Conservation (phyloP, 2,329 filamentous ascomycete species). For the Alternaria angustiovoidea region DNA sequence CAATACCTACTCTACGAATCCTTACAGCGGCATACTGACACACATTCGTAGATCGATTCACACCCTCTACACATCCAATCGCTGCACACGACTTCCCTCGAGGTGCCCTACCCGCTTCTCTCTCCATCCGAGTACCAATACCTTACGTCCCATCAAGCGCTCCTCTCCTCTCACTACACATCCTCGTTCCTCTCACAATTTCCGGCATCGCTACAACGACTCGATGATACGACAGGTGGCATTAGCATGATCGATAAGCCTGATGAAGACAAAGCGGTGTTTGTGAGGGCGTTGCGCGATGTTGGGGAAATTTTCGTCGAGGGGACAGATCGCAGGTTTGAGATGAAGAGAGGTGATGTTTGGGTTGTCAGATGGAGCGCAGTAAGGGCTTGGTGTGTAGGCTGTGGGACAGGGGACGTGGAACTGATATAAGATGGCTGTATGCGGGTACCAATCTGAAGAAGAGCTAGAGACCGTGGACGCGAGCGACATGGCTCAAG, state of each 20-base stretch:
- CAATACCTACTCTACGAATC: too few relatives aligned
- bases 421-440: conserved; percentile 59
- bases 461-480: background rate
- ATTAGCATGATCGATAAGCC: conserved; percentile 92
- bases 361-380: conserved; percentile 67
- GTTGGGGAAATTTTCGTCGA: conserved; percentile 63
- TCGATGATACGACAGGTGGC: conserved; percentile 90
- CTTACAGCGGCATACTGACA: conserved; percentile 12
- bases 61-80: conserved; percentile 77
- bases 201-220: conserved; percentile 76
- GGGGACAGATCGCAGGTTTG: conserved; percentile 65
- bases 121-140: conserved; percentile 82
- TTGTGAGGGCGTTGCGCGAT: conserved; percentile 75
- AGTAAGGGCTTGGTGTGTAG: conserved; percentile 68
- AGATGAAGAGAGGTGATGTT: conserved; percentile 60
- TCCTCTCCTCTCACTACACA: conserved; percentile 85
- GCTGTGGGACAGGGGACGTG: conserved; percentile 71
- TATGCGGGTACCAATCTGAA: background rate
- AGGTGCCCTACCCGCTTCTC: conserved; percentile 60
- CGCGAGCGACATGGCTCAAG: too few relatives aligned
- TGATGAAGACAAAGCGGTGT: conserved; percentile 83
- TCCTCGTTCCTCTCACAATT: conserved; percentile 86
- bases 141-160: conserved; percentile 81
- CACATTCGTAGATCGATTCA: conserved; percentile 70
- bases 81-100: conserved; percentile 56